Base-by-base conservation (phyloP, 2,329 filamentous ascomycete genomes). In the Trichoderma sp. region DNA sequence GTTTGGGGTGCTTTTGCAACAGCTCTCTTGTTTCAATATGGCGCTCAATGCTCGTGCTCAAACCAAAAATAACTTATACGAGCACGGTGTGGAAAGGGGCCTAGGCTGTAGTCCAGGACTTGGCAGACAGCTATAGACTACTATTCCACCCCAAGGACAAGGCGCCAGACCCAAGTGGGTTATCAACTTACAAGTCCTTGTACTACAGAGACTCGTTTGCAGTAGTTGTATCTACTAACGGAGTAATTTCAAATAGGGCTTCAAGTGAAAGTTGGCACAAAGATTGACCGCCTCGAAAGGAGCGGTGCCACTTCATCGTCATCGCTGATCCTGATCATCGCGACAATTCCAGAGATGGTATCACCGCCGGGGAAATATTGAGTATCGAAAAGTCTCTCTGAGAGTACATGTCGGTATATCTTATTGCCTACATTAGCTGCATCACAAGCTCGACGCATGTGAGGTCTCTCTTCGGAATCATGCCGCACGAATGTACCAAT, bases 151-250 rank as follows among this genome's bases (percentile, higher is more conserved):
- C 31, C 27, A 19, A 24, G n/a, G 29, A 37, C 31, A 43, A 43
- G 40, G 40, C 40, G 40, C 57, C 35, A 59, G 33, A 11, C 43
- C 13, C n/a, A 31, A 40, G 49, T 55, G 61, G 49, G 19, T 33
- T 55, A 6, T 33, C 29, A 16, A 56, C 27, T 56, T 8, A 35
- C 56, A 58, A 21, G n/a, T 40, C 6, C 3, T 43, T 27, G 35
- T 43, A 59, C 56, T 24, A 37, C 31, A 10, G 24, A 59, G 37
- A n/a, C 35, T 29, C 31, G 33, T 47, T 61, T 43, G 31, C 59
- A 62, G 43, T 52, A 62, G 59, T n/a, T 49, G 59, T n/a, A 33
- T 33, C n/a, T 62, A 24, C 29, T 62, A 62, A 62, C 61, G 61
- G 24, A 31, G 11, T 16, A 43, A 13, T 37, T 5, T 55, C 60